Evolutionary conservation across 1,284 basidiomycete species (phyloP).

Genomic region (Microbotryum intermedium): DNA sequence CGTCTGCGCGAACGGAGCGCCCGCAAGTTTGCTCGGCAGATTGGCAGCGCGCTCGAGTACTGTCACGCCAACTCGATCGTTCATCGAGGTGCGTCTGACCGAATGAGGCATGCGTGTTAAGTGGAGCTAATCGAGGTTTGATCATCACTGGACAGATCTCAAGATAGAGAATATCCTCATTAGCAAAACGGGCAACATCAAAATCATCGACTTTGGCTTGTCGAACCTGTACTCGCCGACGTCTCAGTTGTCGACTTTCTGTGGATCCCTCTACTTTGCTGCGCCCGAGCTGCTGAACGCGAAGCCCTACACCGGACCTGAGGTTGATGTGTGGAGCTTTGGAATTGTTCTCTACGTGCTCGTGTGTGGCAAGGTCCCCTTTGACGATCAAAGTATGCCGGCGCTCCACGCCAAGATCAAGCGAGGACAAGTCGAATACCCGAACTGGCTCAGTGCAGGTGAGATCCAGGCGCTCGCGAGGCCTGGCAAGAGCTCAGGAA

Average conservation of each 20-base stretch:
- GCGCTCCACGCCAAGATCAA: slow-evolving; percentile 99
- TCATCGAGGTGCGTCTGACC: slow-evolving; percentile 53
- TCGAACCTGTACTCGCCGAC: slow-evolving; percentile 91
- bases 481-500: slow-evolving; percentile 14
- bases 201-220: slow-evolving; percentile 98
- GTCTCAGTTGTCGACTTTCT: slow-evolving; percentile 83
- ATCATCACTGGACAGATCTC: slow-evolving; percentile 50
- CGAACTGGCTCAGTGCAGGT: slow-evolving; percentile 90
- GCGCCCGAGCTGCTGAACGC: slow-evolving; percentile 95
- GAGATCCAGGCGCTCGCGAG: slow-evolving; percentile 34
- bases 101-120: neutral
- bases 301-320: slow-evolving; percentile 90
- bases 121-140: neutral
- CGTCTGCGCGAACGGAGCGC: slow-evolving; percentile 87
- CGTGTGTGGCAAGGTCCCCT: slow-evolving; percentile 96
- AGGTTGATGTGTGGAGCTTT: slow-evolving; percentile 98
- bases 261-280: slow-evolving; percentile 95
- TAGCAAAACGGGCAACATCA: slow-evolving; percentile 96
- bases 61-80: slow-evolving; percentile 97
- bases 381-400: slow-evolving; percentile 99
- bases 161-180: slow-evolving; percentile 99
- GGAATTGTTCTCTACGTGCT: slow-evolving; percentile 96
- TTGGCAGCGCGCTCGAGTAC: slow-evolving; percentile 90
- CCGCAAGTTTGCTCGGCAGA: slow-evolving; percentile 92
- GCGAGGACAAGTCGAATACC: slow-evolving; percentile 91